phyloP scores from a whole-genome alignment of 345 rosid species.

The Populus tremula region DNA sequence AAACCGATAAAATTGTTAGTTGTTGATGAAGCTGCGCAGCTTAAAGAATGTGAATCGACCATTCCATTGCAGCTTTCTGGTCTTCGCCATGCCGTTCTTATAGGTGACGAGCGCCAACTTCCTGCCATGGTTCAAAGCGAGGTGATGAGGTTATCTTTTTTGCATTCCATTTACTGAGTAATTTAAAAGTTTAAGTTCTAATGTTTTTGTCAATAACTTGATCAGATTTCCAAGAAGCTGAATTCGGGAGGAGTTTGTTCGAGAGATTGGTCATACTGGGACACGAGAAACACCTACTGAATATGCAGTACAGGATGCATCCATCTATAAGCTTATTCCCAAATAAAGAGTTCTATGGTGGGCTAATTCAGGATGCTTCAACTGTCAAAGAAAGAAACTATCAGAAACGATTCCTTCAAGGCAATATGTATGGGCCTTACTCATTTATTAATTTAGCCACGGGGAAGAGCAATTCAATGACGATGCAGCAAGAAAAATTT shows the following conservation, averaged over 20 bases:
- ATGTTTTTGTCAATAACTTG: not conserved
- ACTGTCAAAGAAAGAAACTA: constrained; percentile 12
- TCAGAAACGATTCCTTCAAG: constrained; percentile 25
- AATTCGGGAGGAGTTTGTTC: constrained; percentile 33
- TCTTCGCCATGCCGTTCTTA: constrained; percentile 39
- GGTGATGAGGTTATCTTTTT: constrained; percentile 5
- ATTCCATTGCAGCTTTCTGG: constrained; percentile 47
- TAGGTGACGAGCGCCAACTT: constrained; percentile 49
- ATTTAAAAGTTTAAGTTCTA: not conserved
- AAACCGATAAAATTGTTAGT: constrained; percentile 31
- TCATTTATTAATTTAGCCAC: constrained; percentile 45
- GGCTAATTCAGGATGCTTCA: constrained; percentile 16
- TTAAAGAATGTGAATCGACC: constrained; percentile 53
- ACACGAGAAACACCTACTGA: constrained; percentile 22
- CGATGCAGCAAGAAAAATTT: constrained; percentile 31
- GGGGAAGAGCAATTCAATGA: constrained; percentile 35
- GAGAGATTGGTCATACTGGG: constrained; percentile 24
- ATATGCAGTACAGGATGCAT: constrained; percentile 38
- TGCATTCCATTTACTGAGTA: not conserved
- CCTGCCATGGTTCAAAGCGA: constrained; percentile 54
- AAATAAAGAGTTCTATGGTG: constrained; percentile 23
- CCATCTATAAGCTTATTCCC: constrained; percentile 35
- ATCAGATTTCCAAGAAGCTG: constrained; percentile 24
- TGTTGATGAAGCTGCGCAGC: constrained; percentile 57
- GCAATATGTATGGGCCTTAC: constrained; percentile 42